These are phyloP conservation scores for Neostapfia colusana DNA, from an alignment of 176 grass and related monocot genomes.

Conservation along the genomic window DNA sequence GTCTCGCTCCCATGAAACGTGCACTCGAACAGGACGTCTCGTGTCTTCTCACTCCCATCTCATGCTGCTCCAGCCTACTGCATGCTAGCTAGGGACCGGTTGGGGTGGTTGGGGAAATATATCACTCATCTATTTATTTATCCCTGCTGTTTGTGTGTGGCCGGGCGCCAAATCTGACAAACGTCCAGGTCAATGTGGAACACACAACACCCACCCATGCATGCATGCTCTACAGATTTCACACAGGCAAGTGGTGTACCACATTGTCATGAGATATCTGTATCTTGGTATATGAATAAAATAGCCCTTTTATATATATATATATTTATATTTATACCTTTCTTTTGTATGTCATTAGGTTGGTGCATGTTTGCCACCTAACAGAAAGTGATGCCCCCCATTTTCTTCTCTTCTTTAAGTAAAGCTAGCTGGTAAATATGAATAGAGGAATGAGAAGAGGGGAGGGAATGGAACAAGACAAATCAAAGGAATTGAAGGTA, in stretches of 20 bases:
- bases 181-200: slow-evolving; percentile 31
- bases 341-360: not conserved
- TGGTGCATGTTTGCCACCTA: slow-evolving; percentile 44
- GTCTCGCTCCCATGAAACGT: slow-evolving; percentile 36
- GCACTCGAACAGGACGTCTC: slow-evolving; percentile 14
- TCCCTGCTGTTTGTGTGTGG: slow-evolving; percentile 10
- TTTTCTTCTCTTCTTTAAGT: slow-evolving; percentile 43
- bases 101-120: slow-evolving; percentile 36
- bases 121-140: slow-evolving; percentile 18
- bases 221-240: slow-evolving; percentile 30
- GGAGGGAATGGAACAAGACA: not conserved
- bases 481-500: slow-evolving; percentile 23
- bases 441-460: not conserved
- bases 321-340: no score
- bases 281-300: not conserved
- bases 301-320: not conserved
- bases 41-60: no score
- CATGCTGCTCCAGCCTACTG: not conserved
- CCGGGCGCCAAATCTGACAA: slow-evolving; percentile 36
- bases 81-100: not conserved
- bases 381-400: slow-evolving; percentile 37
- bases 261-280: not conserved
- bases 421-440: slow-evolving; percentile 40
- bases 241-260: not conserved
- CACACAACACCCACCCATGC: no score